Base-by-base conservation (phyloP, 2,329 filamentous ascomycete species). In the Dothideomycetes sp. region DNA sequence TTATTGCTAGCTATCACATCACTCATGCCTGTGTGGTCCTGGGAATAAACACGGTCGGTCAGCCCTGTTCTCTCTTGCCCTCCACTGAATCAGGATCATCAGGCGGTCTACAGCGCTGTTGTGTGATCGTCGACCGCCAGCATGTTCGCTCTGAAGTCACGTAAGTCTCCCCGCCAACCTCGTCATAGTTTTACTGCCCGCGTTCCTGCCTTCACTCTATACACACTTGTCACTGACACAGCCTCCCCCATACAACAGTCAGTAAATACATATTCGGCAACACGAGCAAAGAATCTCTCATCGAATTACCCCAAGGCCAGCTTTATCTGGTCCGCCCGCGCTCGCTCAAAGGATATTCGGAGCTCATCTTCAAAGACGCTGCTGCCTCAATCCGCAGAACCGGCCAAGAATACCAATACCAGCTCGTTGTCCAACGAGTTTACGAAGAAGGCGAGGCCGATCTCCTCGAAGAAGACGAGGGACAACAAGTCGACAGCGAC, bases 361-460 rank as follows among this genome's bases (percentile, higher is more conserved):
- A 98, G 64, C 86, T 96, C 59, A 57, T 98, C 64, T 98, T 95
- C 73, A 94, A 91, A 64, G 91, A 98, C 78, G 83, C 87, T 27
- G 84, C 86, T 33, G 86, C 89, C 39, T 86, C 82, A 48, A 93
- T 98, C 56, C 82, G 93, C 49, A 80, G 85, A 49, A 96, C 91
- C 12, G 88, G 84, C 15, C 88, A 94, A 60, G 87, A 96, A 40
- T 95, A 84, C 56, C 88, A 98, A 56, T 98, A 96, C 61, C 91
- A 98, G 62, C 84, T 98, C 10, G 89, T 96, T 28, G 77, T 96
- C 29, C 91, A 98, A 61, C 78, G 91, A 46, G 89, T 89, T 45
- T 98, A 94, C 70, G 91, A 98, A 58, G 91, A 98, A 64, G 91
- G 91, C 42, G 91, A 98, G 58, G 89, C 88, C 48, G 89, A 96